Evolutionary conservation across 192 early-diverging fungal genomes (phyloP), one percentile per base, ranked within the genome.

Genomic region (Entophlyctis luteolus): DNA sequence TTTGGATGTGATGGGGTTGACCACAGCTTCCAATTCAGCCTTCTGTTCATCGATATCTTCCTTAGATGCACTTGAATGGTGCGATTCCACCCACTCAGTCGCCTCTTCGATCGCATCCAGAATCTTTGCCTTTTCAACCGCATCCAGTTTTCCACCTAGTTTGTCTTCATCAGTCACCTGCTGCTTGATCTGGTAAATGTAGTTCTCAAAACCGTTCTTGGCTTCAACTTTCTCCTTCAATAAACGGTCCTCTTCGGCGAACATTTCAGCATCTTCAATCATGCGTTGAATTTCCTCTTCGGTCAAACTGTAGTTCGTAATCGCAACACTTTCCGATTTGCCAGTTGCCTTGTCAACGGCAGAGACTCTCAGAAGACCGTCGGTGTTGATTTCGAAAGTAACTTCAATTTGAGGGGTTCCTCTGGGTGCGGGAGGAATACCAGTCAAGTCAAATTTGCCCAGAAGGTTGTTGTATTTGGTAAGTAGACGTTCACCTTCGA

Each of bases 401-500:
- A 98, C 95, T 76, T 98, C 95, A 52, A 98, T 92, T 83, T 98
- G 95, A 52, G 95, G 95, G 46, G 92, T 90, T 70, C 95, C 95
- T 72, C 94, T 93, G 52, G 93, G 94, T 32, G 94, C 85, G 65
- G 95, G 91, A 29, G 95, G 91, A 73, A 98, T 93, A 67, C 91
- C 87, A 75, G 84, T 93, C 45, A 98, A 87, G 75, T 98, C 95
- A 70, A 98, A 98, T 79, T 95, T 94, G 81, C 95, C 92, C 62
- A 98, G 89, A 33, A 89, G 79, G 85, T 98, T 93, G 91, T 98
- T 98, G 83, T 98, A 90, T 89, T 96, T 98, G 84, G 94, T 96
- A 77, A 96, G 80, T 65, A 91, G 84, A 68, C 93, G 89, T 81
- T 96, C 95, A 79, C 95, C 95, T 84, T 98, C 94, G 73, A 85